Evolutionary conservation across 768 basidiomycete genomes (phyloP).

Genomic region (Melanogaster broomeanus): DNA sequence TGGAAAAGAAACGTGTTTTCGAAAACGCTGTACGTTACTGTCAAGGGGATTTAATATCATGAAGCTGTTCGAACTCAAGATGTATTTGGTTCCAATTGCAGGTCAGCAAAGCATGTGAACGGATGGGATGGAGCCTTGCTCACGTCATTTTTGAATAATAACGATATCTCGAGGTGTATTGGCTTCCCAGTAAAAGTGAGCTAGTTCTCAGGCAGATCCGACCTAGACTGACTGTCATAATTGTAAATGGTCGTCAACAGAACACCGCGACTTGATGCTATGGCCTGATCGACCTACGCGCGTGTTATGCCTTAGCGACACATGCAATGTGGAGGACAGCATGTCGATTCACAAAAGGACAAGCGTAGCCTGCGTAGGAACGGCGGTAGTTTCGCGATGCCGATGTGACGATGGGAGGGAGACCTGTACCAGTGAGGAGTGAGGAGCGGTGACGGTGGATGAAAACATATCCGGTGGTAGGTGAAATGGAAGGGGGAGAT

Average conservation of each 20-base stretch:
- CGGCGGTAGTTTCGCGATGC: conserved; percentile 7
- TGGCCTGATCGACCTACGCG: conserved; percentile 13
- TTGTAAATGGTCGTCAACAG: conserved; percentile 11
- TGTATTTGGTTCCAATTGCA: not conserved
- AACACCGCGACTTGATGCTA: conserved; percentile 7
- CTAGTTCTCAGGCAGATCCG: conserved; percentile 34
- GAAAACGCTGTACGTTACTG: conserved; percentile 3
- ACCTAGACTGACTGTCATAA: no score
- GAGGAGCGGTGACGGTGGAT: not conserved
- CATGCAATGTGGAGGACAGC: conserved; percentile 12
- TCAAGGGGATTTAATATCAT: not conserved
- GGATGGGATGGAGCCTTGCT: conserved; percentile 2
- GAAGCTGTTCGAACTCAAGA: not conserved
- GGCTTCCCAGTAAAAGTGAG: conserved; percentile 14
- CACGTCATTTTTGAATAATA: conserved; percentile 20
- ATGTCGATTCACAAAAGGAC: conserved; percentile 5
- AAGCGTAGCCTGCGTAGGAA: not conserved
- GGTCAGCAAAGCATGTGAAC: conserved; percentile 21
- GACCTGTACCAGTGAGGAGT: not conserved
- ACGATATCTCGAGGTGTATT: conserved; percentile 1
- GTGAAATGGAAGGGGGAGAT: conserved; percentile 5
- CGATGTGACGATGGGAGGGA: not conserved
- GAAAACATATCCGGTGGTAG: conserved; percentile 3
- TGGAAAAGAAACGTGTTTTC: conserved; percentile 2
- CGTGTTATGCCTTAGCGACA: conserved; percentile 12